phyloP scores from a whole-genome alignment of 768 basidiomycete genomes.

The Pisolithus albus region DNA sequence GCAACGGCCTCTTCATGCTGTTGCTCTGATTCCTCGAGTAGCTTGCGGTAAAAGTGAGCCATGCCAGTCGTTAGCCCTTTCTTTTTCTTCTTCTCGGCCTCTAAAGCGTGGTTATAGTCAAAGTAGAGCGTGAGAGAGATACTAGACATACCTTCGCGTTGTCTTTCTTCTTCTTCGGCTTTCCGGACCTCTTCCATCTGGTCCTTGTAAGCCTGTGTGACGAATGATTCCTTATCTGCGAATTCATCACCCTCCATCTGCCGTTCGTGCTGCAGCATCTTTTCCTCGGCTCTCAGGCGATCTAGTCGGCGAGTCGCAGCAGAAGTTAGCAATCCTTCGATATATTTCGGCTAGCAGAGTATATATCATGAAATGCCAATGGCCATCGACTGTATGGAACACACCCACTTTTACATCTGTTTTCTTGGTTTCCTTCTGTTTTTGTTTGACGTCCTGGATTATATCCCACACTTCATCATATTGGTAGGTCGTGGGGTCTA shows the following conservation, averaged over 20 bases:
- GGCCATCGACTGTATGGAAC: neutral
- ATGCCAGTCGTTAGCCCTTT: slow-evolving; percentile 65
- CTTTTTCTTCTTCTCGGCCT: slow-evolving; percentile 56
- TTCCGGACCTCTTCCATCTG: slow-evolving; percentile 88
- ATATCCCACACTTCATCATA: slow-evolving; percentile 96
- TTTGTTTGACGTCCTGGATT: slow-evolving; percentile 82
- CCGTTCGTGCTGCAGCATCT: slow-evolving; percentile 91
- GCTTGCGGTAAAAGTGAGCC: slow-evolving; percentile 74
- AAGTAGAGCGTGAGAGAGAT: neutral
- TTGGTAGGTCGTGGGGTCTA: slow-evolving; percentile 82
- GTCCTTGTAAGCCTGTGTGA: slow-evolving; percentile 94
- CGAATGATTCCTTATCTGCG: slow-evolving; percentile 92
- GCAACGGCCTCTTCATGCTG: slow-evolving; percentile 84
- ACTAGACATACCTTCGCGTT: slow-evolving; percentile 61
- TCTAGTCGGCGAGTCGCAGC: slow-evolving; percentile 88
- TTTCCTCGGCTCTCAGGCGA: slow-evolving; percentile 90
- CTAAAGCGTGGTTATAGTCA: slow-evolving; percentile 11
- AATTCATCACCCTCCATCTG: slow-evolving; percentile 92
- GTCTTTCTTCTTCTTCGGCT: slow-evolving; percentile 90
- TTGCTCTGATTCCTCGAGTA: slow-evolving; percentile 73
- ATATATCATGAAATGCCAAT: slow-evolving; percentile 8
- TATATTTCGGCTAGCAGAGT: slow-evolving; percentile 80
- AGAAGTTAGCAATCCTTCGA: slow-evolving; percentile 65
- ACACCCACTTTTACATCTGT: slow-evolving; percentile 58
- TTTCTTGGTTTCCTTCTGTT: slow-evolving; percentile 72